Base-by-base conservation (phyloP, 345 rosid genomes). In the Durio zibethinus region DNA sequence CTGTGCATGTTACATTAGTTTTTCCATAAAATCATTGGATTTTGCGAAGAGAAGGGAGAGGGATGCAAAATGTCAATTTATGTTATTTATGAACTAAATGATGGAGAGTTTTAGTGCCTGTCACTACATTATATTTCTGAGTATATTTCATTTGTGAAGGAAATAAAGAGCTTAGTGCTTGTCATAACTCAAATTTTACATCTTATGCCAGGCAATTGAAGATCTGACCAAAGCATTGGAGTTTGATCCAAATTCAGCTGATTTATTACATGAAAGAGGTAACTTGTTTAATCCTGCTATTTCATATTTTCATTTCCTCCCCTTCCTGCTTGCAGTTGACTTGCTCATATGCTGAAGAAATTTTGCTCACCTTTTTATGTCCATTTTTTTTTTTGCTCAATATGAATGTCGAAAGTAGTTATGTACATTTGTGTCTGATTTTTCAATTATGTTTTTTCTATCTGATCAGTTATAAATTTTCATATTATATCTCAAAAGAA, bases 251-350 rank as follows among this genome's bases (percentile, higher is more conserved):
- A 80, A 90, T 73, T 91, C 98, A 40, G 87, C 93, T 72, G 98
- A 96, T 82, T 88, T 96, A 78, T 85, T 96, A 76, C 98, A 92
- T 76, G 99, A 96, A 90, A 92, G 97, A 79, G 99, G 99, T 96
- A 84, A 80, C 77, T 79, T 60, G 72, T 74, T 64, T 21, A 76
- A 77, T 50, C 63, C 69, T 29, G 43, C 40, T 62, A n/a, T 54
- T 70, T 61, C 66, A 47, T 53, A 29, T 9, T n/a, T 29, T 69
- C 67, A 40, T 35, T 64, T 50, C 62, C 43, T 54, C 63, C 14
- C 0, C 38, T 71, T 31, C 43, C 33, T 61, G 54, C 52, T 59
- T 25, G 68, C 23, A 42, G 10, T 47, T 1, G 23, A 47, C 23
- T 69, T 69, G 57, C 23, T 45, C 12, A 36, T 27, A 5, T 48